Percentiles rank a stretch among this genome's conserved stretches.
These are phyloP conservation scores for Rhamnella rubrinervis DNA, from an alignment of 331 rosid genomes.

Conservation along the genomic window DNA sequence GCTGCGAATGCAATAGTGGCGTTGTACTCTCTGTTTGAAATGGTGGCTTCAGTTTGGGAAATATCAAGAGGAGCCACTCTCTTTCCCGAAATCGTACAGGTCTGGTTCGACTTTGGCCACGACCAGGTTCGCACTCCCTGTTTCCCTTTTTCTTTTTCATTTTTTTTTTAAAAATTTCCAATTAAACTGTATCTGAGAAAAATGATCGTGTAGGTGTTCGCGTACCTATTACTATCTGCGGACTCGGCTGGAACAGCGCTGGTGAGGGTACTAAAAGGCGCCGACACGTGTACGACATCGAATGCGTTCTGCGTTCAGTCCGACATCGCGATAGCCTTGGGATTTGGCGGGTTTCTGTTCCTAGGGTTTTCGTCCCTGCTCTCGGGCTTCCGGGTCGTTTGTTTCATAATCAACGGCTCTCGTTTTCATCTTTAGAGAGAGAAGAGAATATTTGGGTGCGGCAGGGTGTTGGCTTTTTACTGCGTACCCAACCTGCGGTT, in stretches of 20 bases:
- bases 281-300: conserved; percentile 65
- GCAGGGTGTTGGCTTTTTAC: conserved; percentile 8
- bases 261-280: conserved; percentile 45
- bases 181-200: conserved; percentile 4
- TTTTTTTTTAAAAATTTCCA: background rate
- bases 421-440: conserved; percentile 65
- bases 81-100: conserved; percentile 81
- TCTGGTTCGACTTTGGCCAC: conserved; percentile 98
- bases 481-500: conserved; percentile 7
- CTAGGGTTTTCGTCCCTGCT: conserved; percentile 77
- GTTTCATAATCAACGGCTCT: conserved; percentile 82
- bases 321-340: conserved; percentile 67
- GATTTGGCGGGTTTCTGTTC: conserved; percentile 78
- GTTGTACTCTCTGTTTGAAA: conserved; percentile 75
- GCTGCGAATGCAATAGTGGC: conserved; percentile 89
- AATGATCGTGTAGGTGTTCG: conserved; percentile 62
- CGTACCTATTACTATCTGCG: conserved; percentile 81
- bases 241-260: conserved; percentile 88
- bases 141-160: background rate
- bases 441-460: conserved; percentile 17
- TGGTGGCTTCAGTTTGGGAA: conserved; percentile 91
- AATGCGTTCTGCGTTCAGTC: conserved; percentile 75
- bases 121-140: conserved; percentile 68
- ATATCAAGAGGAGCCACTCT: conserved; percentile 77
- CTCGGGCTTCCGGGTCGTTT: conserved; percentile 84